Evolutionary conservation across 202 grass and related monocot species (phyloP).

Genomic region (Zoysia matrella): DNA sequence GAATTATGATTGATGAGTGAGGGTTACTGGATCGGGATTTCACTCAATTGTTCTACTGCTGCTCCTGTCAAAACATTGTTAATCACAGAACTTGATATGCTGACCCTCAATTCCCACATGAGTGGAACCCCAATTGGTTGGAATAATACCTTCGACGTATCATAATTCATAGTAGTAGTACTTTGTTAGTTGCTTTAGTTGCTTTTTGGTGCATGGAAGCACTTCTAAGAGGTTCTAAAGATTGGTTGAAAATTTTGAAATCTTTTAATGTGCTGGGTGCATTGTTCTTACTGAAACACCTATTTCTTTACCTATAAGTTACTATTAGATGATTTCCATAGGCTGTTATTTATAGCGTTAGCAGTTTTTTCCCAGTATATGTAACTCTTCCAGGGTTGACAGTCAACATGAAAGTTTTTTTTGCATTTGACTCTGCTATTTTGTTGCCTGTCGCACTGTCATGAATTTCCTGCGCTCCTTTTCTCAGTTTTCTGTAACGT

Average conservation of each 20-base stretch:
- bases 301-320: background rate
- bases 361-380: background rate
- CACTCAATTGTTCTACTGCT: background rate
- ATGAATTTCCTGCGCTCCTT: too few species aligned
- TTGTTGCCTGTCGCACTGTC: background rate
- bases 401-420: background rate
- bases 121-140: too few species aligned
- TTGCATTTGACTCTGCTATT: background rate
- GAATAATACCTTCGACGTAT: too few species aligned
- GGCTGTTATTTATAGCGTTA: background rate
- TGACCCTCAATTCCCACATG: background rate
- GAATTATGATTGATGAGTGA: background rate
- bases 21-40: background rate
- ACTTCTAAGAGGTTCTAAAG: conserved; percentile 18
- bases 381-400: background rate
- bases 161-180: too few species aligned
- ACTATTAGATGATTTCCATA: background rate
- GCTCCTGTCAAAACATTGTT: background rate
- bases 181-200: background rate
- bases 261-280: background rate
- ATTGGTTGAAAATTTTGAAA: background rate
- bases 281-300: background rate
- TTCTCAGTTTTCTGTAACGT: too few species aligned
- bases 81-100: background rate
- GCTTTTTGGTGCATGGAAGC: background rate